Evolutionary conservation across 768 basidiomycete genomes (phyloP).

Genomic region (Auriscalpium orientale): DNA sequence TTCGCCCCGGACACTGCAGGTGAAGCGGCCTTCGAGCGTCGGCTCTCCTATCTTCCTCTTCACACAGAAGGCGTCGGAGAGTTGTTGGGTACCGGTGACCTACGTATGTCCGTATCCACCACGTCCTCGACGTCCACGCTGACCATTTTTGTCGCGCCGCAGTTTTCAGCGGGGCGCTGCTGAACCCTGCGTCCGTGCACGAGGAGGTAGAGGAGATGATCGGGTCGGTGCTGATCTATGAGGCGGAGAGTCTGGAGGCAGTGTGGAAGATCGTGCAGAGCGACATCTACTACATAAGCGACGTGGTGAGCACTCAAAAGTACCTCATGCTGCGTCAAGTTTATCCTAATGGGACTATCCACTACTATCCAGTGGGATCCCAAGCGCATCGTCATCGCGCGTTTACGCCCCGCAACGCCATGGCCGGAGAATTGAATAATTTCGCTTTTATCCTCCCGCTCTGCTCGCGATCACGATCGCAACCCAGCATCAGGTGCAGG

Average conservation of each 20-base stretch:
- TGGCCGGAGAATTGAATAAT: slow-evolving; percentile 7
- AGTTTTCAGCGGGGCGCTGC: slow-evolving; percentile 9
- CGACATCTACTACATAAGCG: slow-evolving; percentile 21
- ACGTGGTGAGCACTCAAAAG: slow-evolving; percentile 17
- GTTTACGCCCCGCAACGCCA: slow-evolving; percentile 5
- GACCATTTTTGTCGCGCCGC: neutral
- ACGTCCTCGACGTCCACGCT: neutral
- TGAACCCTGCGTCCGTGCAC: slow-evolving; percentile 9
- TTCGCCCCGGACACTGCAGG: slow-evolving; percentile 27
- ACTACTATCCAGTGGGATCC: slow-evolving; percentile 11
- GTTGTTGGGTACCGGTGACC: neutral
- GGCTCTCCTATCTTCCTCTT: slow-evolving; percentile 18
- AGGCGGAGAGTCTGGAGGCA: slow-evolving; percentile 18
- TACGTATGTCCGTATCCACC: slow-evolving; percentile 13
- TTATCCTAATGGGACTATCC: no score
- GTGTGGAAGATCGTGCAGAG: slow-evolving; percentile 17
- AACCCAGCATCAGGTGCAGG: no score
- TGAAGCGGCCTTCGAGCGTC: slow-evolving; percentile 17
- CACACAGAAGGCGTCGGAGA: slow-evolving; percentile 16
- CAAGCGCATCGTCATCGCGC: slow-evolving; percentile 5
- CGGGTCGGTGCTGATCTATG: slow-evolving; percentile 19
- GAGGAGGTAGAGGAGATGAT: slow-evolving; percentile 13
- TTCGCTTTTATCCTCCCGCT: no score
- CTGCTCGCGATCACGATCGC: no score
- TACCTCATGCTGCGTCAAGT: neutral